Evolutionary conservation across 768 basidiomycete genomes (phyloP), one percentile per base, ranked within the genome.

Genomic region (Arthromyces matolae): DNA sequence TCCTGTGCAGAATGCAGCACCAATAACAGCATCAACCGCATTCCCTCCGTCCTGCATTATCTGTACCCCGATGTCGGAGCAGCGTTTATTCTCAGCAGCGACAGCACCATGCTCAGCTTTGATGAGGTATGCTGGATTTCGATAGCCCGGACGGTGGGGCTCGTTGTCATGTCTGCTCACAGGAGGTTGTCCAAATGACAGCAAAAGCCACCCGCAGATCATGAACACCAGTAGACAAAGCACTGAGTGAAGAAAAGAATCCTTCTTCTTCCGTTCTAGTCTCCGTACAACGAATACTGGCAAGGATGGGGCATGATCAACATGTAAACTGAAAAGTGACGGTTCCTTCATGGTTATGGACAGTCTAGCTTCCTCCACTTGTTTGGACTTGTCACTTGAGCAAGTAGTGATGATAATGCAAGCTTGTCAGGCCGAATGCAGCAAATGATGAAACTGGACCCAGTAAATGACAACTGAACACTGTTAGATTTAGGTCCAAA

Each of bases 21-120:
- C 79, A 45, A 97, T 81, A 0, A 83, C 86, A 0, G 95, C 85
- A 55, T 98, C 95, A 13, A 95, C 81, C 0, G 94, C 93, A 58
- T 89, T 94, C 14, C 95, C 95, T 22, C 93, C 93, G 7, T 81
- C 78, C 67, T 81, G 83, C 49, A 95, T 57, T 8, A 84, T 71
- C 4, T 80, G 69, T 1, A 96, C 80, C 3, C 94, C 95, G 39
- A 96, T 83, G 34, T 87, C 68, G 8, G 92, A 94, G 64, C 95
- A 97, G 16, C 82, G 68, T 54, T 79, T 75, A 64, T 93, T 92
- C 70, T 97, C 94, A 22, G 85, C 77, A 4, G 95, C 92, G 14
- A 97, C 93, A 0, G 93, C 95, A 4, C 89, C 95, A 53, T 85
- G 68, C 25, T 74, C 70, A 0, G 86, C 95, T 48, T 69, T 58